These are phyloP conservation scores for Cucumis hystrix DNA, from an alignment of 306 rosid genomes.

Conservation along the genomic window DNA sequence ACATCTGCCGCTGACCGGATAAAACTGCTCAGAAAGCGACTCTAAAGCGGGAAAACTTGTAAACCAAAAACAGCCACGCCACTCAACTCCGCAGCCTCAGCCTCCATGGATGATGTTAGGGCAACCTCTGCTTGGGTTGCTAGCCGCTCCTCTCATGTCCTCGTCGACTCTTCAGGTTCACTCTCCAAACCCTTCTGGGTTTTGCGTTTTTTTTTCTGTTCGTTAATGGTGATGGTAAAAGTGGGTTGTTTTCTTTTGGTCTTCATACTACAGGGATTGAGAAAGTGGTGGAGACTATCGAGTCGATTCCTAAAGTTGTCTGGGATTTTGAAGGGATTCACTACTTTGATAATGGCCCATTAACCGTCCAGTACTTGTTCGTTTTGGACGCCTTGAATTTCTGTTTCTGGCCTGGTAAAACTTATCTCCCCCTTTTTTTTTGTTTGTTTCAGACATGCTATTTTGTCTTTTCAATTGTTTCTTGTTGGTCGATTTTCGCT, in stretches of 20 bases:
- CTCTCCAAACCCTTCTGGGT: background rate
- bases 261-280: conserved; percentile 51
- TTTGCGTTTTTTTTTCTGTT: background rate
- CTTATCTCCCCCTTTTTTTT: background rate
- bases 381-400: conserved; percentile 86
- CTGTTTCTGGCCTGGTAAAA: conserved; percentile 94
- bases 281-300: conserved; percentile 53
- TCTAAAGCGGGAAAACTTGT: conserved; percentile 47
- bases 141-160: conserved; percentile 55
- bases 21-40: background rate
- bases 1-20: background rate
- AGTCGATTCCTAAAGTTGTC: conserved; percentile 60
- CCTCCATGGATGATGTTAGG: conserved; percentile 80
- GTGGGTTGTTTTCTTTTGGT: background rate
- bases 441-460: background rate
- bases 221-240: background rate
- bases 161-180: conserved; percentile 69
- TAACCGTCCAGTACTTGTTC: conserved; percentile 80
- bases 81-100: background rate
- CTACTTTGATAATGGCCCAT: conserved; percentile 82
- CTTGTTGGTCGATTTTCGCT: background rate
- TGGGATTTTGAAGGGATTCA: conserved; percentile 99
- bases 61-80: background rate
- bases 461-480: background rate
- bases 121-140: conserved; percentile 93